Conservation (phyloP, 495 filamentous ascomycete genomes). For the Penicillium nucicola region DNA sequence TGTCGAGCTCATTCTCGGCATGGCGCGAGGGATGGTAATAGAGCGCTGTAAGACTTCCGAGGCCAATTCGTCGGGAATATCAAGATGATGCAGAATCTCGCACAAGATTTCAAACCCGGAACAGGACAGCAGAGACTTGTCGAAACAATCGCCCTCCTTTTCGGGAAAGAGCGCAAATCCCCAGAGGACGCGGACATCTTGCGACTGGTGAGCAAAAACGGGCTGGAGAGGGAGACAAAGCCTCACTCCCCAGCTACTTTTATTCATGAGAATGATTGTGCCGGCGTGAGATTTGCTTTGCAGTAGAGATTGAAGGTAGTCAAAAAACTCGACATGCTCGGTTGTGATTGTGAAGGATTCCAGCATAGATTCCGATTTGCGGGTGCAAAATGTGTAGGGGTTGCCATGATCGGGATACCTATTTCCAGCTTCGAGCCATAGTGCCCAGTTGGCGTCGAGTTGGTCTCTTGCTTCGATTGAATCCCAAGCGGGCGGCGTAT, state of each 20-base stretch:
- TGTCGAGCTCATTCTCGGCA: constrained; percentile 19
- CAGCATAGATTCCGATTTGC: constrained; percentile 23
- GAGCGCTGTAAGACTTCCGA: background rate
- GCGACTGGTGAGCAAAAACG: background rate
- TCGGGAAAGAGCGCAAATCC: background rate
- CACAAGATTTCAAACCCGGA: constrained; percentile 32
- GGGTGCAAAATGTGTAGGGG: constrained; percentile 31
- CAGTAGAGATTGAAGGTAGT: constrained; percentile 12
- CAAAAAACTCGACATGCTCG: constrained; percentile 18
- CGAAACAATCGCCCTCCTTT: background rate
- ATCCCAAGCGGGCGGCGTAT: constrained; percentile 7
- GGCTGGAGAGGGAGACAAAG: constrained; percentile 17
- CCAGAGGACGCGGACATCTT: background rate
- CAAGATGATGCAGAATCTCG: constrained; percentile 20
- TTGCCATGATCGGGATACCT: constrained; percentile 22
- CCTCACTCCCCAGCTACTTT: constrained; percentile 35
- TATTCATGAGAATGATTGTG: constrained; percentile 23
- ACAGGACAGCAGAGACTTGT: constrained; percentile 30
- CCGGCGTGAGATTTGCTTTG: constrained; percentile 1
- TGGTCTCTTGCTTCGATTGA: constrained; percentile 21
- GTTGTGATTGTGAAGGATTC: constrained; percentile 39
- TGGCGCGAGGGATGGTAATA: constrained; percentile 16
- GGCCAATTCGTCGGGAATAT: background rate
- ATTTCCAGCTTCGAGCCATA: constrained; percentile 11
- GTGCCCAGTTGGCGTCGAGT: constrained; percentile 29